Evolutionary conservation across 2,329 filamentous ascomycete species (phyloP), one percentile per base, ranked within the genome.

Genomic region (Xylariomycetidae sp.): DNA sequence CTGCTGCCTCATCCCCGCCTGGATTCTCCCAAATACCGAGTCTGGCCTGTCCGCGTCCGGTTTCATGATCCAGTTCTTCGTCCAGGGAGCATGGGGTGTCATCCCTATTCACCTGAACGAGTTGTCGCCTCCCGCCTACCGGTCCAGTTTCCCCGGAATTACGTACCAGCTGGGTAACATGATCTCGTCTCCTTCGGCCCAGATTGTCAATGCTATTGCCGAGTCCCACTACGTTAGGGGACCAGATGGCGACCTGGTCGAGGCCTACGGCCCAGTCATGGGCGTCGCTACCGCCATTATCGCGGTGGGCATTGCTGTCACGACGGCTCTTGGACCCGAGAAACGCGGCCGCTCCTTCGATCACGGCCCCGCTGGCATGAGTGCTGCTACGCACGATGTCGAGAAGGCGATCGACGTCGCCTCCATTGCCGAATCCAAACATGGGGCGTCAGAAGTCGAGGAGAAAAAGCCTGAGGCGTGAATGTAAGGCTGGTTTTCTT

Each of bases 81-180:
- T 81, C 3, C 76, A 81, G 50, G 77, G 76, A 4, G 75, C 77
- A 1, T 82, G 75, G 75, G 77, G 80, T 25, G 76, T 84, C 15
- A 78, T 84, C 36, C 80, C 80, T 13, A 82, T 84, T 53, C 82
- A 87, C 53, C 69, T 87, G 16, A 86, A 84, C 62, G 83, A 88
- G 60, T 65, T 87, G 2, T 81, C 81, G 0, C 82, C 82, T 1
- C 72, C 74, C 0, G 78, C 80, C 0, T 86, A 82, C 69, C 72
- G 82, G 19, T 82, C 81, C 1, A 79, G 74, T 2, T 84, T 87
- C 53, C 78, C 81, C 0, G 83, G 82, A 27, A 71, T 83, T 31
- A 80, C 79, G 0, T 87, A 87, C 58, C 83, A 88, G 63, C 60
- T 87, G 7, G 83, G 82, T 6, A 87, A 86, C 65, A 80, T 86